phyloP scores from a whole-genome alignment of 495 filamentous ascomycete genomes.

The Bombardia bombarda region DNA sequence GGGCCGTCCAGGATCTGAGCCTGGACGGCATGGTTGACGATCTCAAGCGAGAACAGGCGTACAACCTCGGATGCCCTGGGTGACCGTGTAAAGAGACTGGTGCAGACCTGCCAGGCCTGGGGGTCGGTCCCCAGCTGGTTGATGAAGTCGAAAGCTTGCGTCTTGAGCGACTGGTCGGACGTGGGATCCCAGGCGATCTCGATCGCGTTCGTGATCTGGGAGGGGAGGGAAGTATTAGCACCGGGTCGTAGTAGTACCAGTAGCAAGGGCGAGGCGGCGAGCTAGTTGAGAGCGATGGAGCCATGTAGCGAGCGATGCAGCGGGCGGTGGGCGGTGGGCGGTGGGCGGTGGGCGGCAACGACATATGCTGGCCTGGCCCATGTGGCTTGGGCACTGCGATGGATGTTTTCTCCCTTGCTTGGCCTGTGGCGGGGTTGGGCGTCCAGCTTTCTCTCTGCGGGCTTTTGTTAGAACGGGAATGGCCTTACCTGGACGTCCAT shows the following conservation, averaged over 20 bases:
- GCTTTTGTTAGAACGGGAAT: not conserved
- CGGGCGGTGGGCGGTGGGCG: no score
- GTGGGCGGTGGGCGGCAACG: no score
- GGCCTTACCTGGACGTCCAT: slow-evolving; percentile 28
- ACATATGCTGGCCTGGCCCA: not conserved
- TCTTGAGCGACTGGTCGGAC: slow-evolving; percentile 65
- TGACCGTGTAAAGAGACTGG: slow-evolving; percentile 72
- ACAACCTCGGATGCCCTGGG: slow-evolving; percentile 76
- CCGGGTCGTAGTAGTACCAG: not conserved
- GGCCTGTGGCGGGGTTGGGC: slow-evolving; percentile 14
- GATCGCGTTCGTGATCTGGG: slow-evolving; percentile 86
- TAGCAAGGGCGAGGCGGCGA: not conserved
- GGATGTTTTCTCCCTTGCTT: not conserved
- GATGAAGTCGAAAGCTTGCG: slow-evolving; percentile 81
- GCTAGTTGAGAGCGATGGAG: no score
- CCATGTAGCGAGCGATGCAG: no score
- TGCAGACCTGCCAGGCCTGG: slow-evolving; percentile 79
- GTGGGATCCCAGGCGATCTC: slow-evolving; percentile 77
- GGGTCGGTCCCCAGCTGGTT: slow-evolving; percentile 71
- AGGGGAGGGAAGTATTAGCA: slow-evolving; percentile 8
- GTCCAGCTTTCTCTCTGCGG: not conserved
- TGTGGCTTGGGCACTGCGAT: not conserved
- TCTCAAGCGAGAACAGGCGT: slow-evolving; percentile 78
- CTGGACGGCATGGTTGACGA: slow-evolving; percentile 85
- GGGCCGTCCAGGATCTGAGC: slow-evolving; percentile 58